Base-by-base conservation (phyloP, 768 basidiomycete species). In the Kwoniella botswanensis region DNA sequence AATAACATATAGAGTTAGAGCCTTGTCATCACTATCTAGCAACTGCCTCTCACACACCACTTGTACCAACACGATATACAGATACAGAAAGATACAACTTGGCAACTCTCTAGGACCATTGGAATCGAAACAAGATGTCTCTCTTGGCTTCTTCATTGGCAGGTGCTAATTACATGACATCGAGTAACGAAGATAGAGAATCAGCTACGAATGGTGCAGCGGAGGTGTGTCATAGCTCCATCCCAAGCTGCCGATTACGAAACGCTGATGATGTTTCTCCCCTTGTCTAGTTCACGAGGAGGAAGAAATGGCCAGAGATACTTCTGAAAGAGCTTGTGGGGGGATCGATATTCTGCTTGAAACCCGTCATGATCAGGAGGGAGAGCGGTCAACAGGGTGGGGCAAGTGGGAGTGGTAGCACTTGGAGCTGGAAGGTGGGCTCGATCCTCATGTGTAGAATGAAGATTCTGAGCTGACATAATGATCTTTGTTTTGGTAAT, bases 291-390 rank as follows among this genome's bases (percentile, higher is more conserved):
- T 83, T 83, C 62, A 82, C 82, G n/a, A 67, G 79, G 56, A 72
- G 82, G 42, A 83, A 83, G 70, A 68, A 71, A 70, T 83, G 82
- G 82, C 82, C 82, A 11, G 77, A 81, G 55, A 65, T 83, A 17
- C 61, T 83, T 18, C 60, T 83, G 58, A 77, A 81, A 67, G 82
- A 83, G 65, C 66, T 83, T 1, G 74, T 79, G 0, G 81, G 81
- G 12, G 68, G 78, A 2, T 74, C 80, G 12, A 67, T 81, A 13
- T 82, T 82, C 72, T 83, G 82, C 71, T 56, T 83, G 67, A 81
- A 81, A 46, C 82, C 82, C 15, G 57, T 71, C 29, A 44, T 60
- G 46, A 65, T 22, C 42, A 24, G 67, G 26, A 65, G 58, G 21
- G 58, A 43, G 17, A 65, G 64, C 21, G 53, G 61, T 10, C 59